A percentile compares a stretch with the other conserved stretches of the same genome.
Evolutionary conservation across 331 rosid genomes (phyloP).

Genomic region (Phaseolus coccineus): DNA sequence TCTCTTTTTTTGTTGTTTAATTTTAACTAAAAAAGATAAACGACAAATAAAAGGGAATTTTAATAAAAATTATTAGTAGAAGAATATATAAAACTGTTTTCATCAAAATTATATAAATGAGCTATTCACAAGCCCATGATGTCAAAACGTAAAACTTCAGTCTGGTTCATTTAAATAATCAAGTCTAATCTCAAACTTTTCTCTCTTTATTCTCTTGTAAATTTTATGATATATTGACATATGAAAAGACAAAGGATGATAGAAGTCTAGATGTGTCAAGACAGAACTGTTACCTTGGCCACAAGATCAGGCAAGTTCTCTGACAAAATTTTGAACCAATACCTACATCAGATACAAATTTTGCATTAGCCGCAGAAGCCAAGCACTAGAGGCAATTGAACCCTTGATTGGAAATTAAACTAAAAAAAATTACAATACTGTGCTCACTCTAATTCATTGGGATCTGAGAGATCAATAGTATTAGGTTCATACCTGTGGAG

Average conservation of each 20-base stretch:
- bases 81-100: too few species aligned
- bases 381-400: constrained; percentile 25
- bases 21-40: too few species aligned
- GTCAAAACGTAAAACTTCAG: too few species aligned
- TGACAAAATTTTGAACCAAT: constrained; percentile 83
- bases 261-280: neutral
- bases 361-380: constrained; percentile 39
- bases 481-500: constrained; percentile 86
- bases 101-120: too few species aligned
- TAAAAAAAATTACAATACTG: constrained; percentile 1
- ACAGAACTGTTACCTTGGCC: constrained; percentile 67
- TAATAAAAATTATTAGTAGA: too few species aligned
- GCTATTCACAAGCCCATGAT: too few species aligned
- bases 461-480: constrained; percentile 88
- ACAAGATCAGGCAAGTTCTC: constrained; percentile 87
- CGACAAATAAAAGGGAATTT: too few species aligned
- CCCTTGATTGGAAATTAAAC: neutral
- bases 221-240: constrained; percentile 3
- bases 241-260: neutral
- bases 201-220: constrained; percentile 12
- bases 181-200: neutral
- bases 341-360: constrained; percentile 57
- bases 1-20: too few species aligned
- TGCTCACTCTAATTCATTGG: constrained; percentile 83
- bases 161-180: too few species aligned